Evolutionary conservation across 352 stramenopile species (phyloP).

Genomic region (Thraustochytrium sp.): DNA sequence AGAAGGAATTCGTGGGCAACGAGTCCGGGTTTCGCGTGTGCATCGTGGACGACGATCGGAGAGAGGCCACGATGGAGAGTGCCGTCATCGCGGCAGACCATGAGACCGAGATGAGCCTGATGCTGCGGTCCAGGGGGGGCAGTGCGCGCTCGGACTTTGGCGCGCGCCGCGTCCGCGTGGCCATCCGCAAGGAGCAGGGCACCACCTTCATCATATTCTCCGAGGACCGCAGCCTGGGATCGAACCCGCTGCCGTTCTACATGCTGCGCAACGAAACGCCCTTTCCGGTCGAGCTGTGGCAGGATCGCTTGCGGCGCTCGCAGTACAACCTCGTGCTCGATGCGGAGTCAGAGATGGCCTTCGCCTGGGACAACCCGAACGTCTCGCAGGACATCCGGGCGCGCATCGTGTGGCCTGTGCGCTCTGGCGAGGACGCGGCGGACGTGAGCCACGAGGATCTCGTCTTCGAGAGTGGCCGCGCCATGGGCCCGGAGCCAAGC

Average conservation of each 20-base stretch:
- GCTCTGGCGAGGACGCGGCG: not conserved
- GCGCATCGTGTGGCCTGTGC: not conserved
- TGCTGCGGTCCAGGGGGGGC: not conserved
- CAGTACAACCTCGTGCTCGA: not conserved
- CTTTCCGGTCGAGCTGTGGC: constrained; percentile 32
- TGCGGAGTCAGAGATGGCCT: not conserved
- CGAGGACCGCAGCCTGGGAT: not conserved
- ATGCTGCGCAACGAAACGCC: not conserved
- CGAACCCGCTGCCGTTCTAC: constrained; percentile 9
- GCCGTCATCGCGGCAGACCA: not conserved
- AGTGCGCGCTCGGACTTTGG: not conserved
- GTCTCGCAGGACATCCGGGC: not conserved
- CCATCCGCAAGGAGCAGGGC: constrained; percentile 1
- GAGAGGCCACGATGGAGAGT: not conserved
- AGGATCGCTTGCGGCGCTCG: not conserved
- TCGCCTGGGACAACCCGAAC: constrained; percentile 15
- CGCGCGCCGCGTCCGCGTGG: not conserved
- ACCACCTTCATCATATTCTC: constrained; percentile 40
- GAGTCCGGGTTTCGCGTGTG: not conserved
- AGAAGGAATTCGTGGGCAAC: constrained; percentile 20
- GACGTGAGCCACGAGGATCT: not conserved
- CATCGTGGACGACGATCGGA: not conserved
- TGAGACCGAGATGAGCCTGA: not conserved
- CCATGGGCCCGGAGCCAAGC: too few relatives aligned
- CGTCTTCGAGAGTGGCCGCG: not conserved